phyloP scores from a whole-genome alignment of 2,329 filamentous ascomycete species.

The Epichloe uncinata region DNA sequence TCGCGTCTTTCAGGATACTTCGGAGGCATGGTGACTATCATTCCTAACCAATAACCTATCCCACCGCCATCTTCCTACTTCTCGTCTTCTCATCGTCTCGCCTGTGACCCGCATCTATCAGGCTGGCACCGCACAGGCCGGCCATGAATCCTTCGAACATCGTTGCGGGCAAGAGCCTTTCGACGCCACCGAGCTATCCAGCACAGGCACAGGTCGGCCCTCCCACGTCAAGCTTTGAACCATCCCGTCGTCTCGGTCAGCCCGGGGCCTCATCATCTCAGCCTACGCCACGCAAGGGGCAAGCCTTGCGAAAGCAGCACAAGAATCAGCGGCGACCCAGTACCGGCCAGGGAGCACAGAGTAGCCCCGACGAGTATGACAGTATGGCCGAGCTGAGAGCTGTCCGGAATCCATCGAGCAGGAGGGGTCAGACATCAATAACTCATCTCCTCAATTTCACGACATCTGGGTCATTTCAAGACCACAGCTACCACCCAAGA shows the following conservation, averaged over 20 bases:
- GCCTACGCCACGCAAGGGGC: constrained; percentile 55
- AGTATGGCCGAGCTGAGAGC: constrained; percentile 65
- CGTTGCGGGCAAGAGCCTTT: constrained; percentile 37
- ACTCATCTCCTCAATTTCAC: constrained; percentile 93
- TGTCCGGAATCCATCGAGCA: constrained; percentile 44
- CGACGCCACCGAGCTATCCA: constrained; percentile 28
- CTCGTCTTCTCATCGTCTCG: neutral
- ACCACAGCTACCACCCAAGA: constrained; percentile 38
- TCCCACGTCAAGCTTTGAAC: constrained; percentile 35
- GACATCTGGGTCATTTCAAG: constrained; percentile 56
- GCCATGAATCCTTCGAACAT: constrained; percentile 23
- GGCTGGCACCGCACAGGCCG: constrained; percentile 1
- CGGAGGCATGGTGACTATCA: constrained; percentile 1
- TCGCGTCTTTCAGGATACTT: neutral
- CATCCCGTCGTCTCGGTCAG: constrained; percentile 32
- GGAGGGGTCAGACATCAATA: constrained; percentile 91
- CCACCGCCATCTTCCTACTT: neutral
- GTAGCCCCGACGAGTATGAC: constrained; percentile 61
- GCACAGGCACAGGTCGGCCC: constrained; percentile 27
- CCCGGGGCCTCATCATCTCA: constrained; percentile 19
- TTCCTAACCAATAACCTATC: neutral
- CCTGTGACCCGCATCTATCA: neutral
- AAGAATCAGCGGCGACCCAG: constrained; percentile 65
- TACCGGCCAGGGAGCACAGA: constrained; percentile 20
- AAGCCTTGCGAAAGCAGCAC: constrained; percentile 68